Evolutionary conservation across 2,329 filamentous ascomycete species (phyloP), one percentile per base, ranked within the genome.

Genomic region (Fusarium sp.): DNA sequence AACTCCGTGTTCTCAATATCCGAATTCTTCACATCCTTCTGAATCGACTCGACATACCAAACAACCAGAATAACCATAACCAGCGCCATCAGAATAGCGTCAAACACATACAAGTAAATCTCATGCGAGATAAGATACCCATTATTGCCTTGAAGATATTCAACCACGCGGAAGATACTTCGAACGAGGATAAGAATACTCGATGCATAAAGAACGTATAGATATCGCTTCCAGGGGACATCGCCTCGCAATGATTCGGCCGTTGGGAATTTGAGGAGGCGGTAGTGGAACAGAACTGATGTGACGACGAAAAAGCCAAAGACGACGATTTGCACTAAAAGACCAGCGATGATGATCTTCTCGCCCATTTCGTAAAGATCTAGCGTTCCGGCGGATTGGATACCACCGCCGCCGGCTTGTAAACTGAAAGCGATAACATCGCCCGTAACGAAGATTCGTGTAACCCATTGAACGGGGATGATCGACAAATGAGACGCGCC

Each of bases 301-400:
- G 59, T 64, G 4, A 64, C 7, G 3, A 64, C 62, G 15, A 64
- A 64, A 7, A 64, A 64, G 2, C 62, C 62, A 15, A 64, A 64
- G 2, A 64, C 15, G 0, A 64, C 49, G 0, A 64, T 64, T 8
- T 64, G 62, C 3, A 64, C 59, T 1, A 64, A 29, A 0, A 64
- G 22, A 29, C 62, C 62, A 0, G 62, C 62, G 6, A 64, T 24
- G 2, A 64, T 64, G 16, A 64, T 40, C 30, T 64, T 64, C 12
- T 64, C 62, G 2, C 62, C 62, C 6, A 64, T 6, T 2, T 64
- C 13, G 13, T 64, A 64, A 0, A 64, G 20, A 0, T 64, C 38
- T n/a, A 64, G 4, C 2, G 59, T 64, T 2, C 59, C 59, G 1
- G 20, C 49, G 1, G 62, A 64, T 6, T 65, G 62, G 2, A 65